Conservation (phyloP, 176 grass and related monocot species). For the Aegilops bicornis region DNA sequence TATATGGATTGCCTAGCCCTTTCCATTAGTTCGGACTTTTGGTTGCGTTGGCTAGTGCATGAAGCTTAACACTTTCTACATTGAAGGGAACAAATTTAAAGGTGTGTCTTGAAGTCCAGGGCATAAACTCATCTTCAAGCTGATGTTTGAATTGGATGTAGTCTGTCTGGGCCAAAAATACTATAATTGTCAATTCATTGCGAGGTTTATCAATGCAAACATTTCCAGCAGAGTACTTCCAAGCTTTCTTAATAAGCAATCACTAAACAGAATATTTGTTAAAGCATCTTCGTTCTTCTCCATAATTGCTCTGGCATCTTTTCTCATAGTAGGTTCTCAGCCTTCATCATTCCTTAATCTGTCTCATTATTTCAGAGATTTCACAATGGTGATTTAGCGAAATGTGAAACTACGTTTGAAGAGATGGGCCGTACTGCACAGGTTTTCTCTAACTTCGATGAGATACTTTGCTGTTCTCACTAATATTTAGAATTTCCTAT, state of each 20-base stretch:
- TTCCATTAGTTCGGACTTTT: too few relatives aligned
- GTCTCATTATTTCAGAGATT: slow-evolving; percentile 55
- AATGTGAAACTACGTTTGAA: slow-evolving; percentile 74
- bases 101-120: background rate
- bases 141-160: background rate
- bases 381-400: slow-evolving; percentile 70
- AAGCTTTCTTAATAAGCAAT: background rate
- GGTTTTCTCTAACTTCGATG: slow-evolving; percentile 46
- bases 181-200: background rate
- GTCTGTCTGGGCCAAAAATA: background rate
- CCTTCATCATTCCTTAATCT: slow-evolving; percentile 17
- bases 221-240: background rate
- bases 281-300: background rate
- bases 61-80: background rate
- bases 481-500: background rate
- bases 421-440: slow-evolving; percentile 88
- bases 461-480: slow-evolving; percentile 2
- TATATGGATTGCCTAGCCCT: too few relatives aligned
- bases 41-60: too few relatives aligned
- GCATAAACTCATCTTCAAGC: slow-evolving; percentile 1
- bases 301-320: slow-evolving; percentile 1
- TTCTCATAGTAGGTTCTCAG: background rate
- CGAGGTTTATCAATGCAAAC: background rate
- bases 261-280: background rate
- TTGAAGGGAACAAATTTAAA: slow-evolving; percentile 5